These are phyloP conservation scores for Cyclocybe cylindracea DNA, from an alignment of 768 basidiomycete species.

Conservation along the genomic window DNA sequence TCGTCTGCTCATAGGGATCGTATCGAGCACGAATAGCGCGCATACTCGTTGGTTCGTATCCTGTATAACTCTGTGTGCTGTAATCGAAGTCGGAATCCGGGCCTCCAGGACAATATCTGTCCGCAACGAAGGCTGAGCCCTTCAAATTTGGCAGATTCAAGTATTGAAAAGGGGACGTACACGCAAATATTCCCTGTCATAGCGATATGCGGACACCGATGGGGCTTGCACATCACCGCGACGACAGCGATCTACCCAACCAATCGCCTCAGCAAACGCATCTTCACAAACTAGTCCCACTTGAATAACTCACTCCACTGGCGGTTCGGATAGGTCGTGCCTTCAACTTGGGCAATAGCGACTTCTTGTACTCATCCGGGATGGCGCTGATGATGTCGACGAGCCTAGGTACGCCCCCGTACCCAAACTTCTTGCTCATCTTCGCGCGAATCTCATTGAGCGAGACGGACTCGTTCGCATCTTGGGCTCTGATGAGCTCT, in stretches of 20 bases:
- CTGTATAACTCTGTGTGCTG: conserved; percentile 95
- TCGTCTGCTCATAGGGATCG: conserved; percentile 97
- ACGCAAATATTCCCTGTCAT: conserved; percentile 99
- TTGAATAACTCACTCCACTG: conserved; percentile 71
- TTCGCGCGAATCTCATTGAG: conserved; percentile 86
- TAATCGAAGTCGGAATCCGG: conserved; percentile 99
- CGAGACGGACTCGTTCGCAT: conserved; percentile 75
- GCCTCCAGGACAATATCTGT: conserved; percentile 95
- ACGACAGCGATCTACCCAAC: conserved; percentile 87
- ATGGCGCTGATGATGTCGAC: conserved; percentile 99
- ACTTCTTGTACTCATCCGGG: conserved; percentile 95
- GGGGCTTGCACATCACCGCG: conserved; percentile 99
- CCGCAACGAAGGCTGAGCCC: background rate
- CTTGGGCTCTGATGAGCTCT: conserved; percentile 88
- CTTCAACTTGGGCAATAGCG: conserved; percentile 82
- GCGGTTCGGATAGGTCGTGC: conserved; percentile 96
- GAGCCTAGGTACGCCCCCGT: conserved; percentile 85
- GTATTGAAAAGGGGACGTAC: conserved; percentile 43
- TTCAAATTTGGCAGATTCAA: background rate
- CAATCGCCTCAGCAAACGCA: background rate
- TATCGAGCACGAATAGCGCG: conserved; percentile 93
- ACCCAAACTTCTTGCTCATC: conserved; percentile 88
- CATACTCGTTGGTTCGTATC: conserved; percentile 98
- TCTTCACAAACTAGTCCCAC: background rate
- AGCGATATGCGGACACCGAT: conserved; percentile 98